These are phyloP conservation scores for Larix sibirica DNA, from an alignment of 83 land plant genomes.

Conservation along the genomic window DNA sequence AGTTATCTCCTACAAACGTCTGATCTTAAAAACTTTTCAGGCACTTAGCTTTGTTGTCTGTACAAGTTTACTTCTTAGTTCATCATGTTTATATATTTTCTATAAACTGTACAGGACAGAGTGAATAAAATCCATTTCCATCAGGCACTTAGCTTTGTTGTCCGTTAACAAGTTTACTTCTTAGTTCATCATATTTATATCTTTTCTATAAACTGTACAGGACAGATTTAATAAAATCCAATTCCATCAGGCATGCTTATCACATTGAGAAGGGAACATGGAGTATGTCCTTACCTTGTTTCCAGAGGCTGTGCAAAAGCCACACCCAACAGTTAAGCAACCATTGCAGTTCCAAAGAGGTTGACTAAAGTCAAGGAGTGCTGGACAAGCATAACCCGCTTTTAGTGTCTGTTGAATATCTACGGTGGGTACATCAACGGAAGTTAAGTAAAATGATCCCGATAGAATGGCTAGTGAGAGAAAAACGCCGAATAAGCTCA, in stretches of 20 bases:
- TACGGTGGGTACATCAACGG: conserved; percentile 16
- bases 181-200: neutral
- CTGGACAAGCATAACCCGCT: conserved; percentile 18
- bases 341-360: conserved; percentile 28
- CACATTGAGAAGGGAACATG: neutral
- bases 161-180: neutral
- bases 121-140: neutral
- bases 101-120: neutral
- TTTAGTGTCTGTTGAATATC: conserved; percentile 17
- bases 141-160: neutral
- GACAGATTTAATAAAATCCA: neutral
- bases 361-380: neutral
- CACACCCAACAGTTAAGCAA: conserved; percentile 31
- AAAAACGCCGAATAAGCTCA: conserved; percentile 78
- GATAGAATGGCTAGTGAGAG: conserved; percentile 68
- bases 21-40: neutral
- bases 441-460: conserved; percentile 46
- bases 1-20: too few relatives aligned
- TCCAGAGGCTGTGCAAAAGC: conserved; percentile 29
- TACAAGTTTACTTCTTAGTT: neutral
- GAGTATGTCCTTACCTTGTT: conserved; percentile 15
- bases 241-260: neutral
- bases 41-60: neutral
- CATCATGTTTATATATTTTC: neutral
- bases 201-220: neutral